phyloP scores from a whole-genome alignment of 2,329 filamentous ascomycete genomes.

The Penicillium janthinellum region DNA sequence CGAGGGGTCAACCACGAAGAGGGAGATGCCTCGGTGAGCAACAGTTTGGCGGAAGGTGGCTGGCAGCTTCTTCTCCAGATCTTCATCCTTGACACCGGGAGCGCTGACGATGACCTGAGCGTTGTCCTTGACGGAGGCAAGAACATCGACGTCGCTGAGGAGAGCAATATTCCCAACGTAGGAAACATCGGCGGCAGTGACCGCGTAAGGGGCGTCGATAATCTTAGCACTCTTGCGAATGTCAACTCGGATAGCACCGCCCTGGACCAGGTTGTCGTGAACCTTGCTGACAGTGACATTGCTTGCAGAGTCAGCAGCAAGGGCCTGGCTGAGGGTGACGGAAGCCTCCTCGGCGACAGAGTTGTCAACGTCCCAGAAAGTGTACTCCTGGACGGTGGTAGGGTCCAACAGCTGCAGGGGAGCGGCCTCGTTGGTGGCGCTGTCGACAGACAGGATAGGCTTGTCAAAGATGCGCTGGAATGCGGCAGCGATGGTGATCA shows the following conservation, averaged over 20 bases:
- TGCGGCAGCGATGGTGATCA: constrained; percentile 46
- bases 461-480: constrained; percentile 51
- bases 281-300: constrained; percentile 62
- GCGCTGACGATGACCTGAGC: constrained; percentile 76
- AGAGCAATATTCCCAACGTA: constrained; percentile 80
- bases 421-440: constrained; percentile 36
- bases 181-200: constrained; percentile 75
- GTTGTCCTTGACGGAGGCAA: constrained; percentile 68
- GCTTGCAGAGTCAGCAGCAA: constrained; percentile 61
- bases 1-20: constrained; percentile 75
- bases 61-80: constrained; percentile 83
- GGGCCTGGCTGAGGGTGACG: constrained; percentile 59
- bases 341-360: constrained; percentile 69
- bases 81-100: constrained; percentile 79
- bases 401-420: constrained; percentile 57
- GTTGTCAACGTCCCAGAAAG: constrained; percentile 88
- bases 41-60: constrained; percentile 70
- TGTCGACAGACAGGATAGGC: constrained; percentile 37
- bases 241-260: constrained; percentile 80
- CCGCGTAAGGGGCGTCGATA: constrained; percentile 79
- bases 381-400: constrained; percentile 73
- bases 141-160: constrained; percentile 73
- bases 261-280: constrained; percentile 67
- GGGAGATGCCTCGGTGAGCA: constrained; percentile 67
- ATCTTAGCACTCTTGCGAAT: constrained; percentile 80